Percentiles rank a stretch among this genome's conserved stretches.
Conservation (phyloP, 2,329 filamentous ascomycete genomes). For the Thielaviopsis musarum region DNA sequence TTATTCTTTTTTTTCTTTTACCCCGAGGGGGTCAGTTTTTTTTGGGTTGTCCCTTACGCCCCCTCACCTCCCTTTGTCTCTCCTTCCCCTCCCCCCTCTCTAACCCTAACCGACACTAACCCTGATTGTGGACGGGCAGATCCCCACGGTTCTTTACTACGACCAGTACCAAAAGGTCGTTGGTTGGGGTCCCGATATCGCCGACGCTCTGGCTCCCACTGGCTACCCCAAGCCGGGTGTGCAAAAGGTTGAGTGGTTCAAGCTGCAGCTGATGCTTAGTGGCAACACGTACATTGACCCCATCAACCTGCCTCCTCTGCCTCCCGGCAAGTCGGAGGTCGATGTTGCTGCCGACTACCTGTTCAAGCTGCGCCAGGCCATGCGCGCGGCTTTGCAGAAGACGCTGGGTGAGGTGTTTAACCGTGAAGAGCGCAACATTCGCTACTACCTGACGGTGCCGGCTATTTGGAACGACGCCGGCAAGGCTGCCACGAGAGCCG, state of each 20-base stretch:
- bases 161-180: constrained; percentile 99
- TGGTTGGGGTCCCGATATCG: constrained; percentile 98
- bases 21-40: too few species aligned
- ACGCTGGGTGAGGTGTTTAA: constrained; percentile 95
- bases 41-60: too few species aligned
- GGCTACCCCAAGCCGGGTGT: constrained; percentile 96
- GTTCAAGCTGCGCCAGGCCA: constrained; percentile 92
- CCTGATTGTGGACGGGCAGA: constrained; percentile 33
- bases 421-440: constrained; percentile 91
- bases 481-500: constrained; percentile 88
- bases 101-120: neutral
- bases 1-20: neutral
- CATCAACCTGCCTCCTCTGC: constrained; percentile 93
- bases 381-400: constrained; percentile 91
- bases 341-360: constrained; percentile 99
- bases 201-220: constrained; percentile 87
- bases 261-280: constrained; percentile 94
- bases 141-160: constrained; percentile 98
- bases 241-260: constrained; percentile 99
- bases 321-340: constrained; percentile 95
- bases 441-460: constrained; percentile 95
- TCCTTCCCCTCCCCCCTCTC: neutral
- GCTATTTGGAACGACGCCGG: constrained; percentile 99
- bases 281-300: constrained; percentile 99
- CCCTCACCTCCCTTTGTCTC: neutral